Evolutionary conservation across 441 rosid genomes (phyloP).

Genomic region (Gossypium aridum): DNA sequence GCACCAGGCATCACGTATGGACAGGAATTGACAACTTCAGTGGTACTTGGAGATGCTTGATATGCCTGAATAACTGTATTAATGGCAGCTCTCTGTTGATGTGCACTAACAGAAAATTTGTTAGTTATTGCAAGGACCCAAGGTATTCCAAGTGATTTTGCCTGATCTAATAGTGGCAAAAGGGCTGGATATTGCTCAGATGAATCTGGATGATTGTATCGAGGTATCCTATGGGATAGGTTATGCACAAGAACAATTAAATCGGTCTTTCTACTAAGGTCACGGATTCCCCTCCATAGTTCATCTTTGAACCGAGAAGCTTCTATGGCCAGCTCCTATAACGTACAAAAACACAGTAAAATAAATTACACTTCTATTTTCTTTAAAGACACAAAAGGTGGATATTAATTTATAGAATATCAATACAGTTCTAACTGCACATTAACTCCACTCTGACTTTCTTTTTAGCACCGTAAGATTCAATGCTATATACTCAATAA

Average conservation of each 20-base stretch:
- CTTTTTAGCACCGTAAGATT: not conserved
- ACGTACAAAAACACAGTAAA: not conserved
- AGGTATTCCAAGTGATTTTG: slow-evolving; percentile 90
- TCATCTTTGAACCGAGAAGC: slow-evolving; percentile 81
- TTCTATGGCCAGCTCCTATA: slow-evolving; percentile 68
- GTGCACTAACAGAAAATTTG: slow-evolving; percentile 96
- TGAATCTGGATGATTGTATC: slow-evolving; percentile 39
- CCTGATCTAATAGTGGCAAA: slow-evolving; percentile 69
- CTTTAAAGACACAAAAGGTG: not conserved
- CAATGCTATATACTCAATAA: not conserved
- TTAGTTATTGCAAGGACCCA: slow-evolving; percentile 96
- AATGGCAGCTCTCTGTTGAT: slow-evolving; percentile 76
- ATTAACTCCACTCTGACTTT: not conserved
- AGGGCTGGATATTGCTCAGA: slow-evolving; percentile 68
- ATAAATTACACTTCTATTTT: not conserved
- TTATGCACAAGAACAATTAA: slow-evolving; percentile 89
- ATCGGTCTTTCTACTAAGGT: slow-evolving; percentile 74
- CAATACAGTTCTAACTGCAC: not conserved
- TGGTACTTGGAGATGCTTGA: slow-evolving; percentile 58
- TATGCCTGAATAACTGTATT: slow-evolving; percentile 76
- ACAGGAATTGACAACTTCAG: slow-evolving; percentile 77
- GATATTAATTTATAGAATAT: not conserved
- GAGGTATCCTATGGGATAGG: slow-evolving; percentile 83
- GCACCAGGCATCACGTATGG: slow-evolving; percentile 73
- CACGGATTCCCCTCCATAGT: slow-evolving; percentile 83